Evolutionary conservation across 768 basidiomycete genomes (phyloP).

Genomic region (Tricholomella constricta): DNA sequence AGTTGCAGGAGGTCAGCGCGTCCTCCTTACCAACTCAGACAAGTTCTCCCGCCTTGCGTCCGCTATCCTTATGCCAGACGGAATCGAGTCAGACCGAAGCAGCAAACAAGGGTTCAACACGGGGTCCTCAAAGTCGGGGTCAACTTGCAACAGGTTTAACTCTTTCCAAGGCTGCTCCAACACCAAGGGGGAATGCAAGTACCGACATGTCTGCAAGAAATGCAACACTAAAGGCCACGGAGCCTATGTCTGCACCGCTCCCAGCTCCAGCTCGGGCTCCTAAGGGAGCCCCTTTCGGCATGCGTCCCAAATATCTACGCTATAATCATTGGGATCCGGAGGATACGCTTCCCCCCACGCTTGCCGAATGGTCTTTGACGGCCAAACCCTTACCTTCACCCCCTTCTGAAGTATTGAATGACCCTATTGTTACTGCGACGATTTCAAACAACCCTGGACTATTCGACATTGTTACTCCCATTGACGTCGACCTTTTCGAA

Average conservation of each 20-base stretch:
- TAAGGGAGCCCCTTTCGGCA: conserved; percentile 20
- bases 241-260: conserved; percentile 20
- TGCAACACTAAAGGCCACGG: background rate
- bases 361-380: conserved; percentile 21
- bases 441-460: conserved; percentile 26
- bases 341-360: background rate
- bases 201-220: background rate
- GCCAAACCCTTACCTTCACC: conserved; percentile 18
- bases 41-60: background rate
- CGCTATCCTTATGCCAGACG: conserved; percentile 12
- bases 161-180: background rate
- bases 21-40: conserved; percentile 12
- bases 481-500: conserved; percentile 18
- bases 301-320: conserved; percentile 12
- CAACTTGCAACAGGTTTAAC: background rate
- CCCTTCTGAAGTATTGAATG: conserved; percentile 12
- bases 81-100: background rate
- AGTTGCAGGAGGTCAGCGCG: conserved; percentile 16
- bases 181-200: background rate
- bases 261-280: background rate
- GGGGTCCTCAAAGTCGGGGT: background rate
- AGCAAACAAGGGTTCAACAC: background rate
- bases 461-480: conserved; percentile 37
- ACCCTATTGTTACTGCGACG: conserved; percentile 19
- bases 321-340: conserved; percentile 17